Base-by-base conservation (phyloP, 768 basidiomycete genomes). In the Hebeloma cylindrosporum region DNA sequence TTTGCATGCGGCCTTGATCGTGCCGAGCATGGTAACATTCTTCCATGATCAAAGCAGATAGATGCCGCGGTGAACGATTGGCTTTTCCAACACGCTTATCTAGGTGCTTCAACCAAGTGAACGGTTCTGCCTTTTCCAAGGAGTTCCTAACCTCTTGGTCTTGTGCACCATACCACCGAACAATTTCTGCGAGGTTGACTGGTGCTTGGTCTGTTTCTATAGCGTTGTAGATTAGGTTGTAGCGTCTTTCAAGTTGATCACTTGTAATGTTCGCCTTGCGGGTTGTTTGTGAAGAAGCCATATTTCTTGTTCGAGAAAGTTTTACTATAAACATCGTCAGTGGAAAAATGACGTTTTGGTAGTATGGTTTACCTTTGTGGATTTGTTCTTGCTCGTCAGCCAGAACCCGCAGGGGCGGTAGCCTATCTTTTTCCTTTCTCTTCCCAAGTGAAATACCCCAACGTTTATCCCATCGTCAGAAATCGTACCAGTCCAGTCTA, bases 61-160 rank as follows among this genome's bases (percentile, higher is more conserved):
- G 57, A 58, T 81, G 70, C 81, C 84, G 82, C 3, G 73, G 74
- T 29, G 75, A 70, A 30, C 77, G 72, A 34, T 44, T 51, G 20
- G 52, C 48, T 26, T 54, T 50, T 37, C 57, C 67, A 33, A 62
- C 62, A 41, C 60, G 71, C 48, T 70, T 79, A 35, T 82, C 77
- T 36, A 79, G 66, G 50, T 88, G 83, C 54, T 79, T 84, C 21
- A 88, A 64, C 88, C 87, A 90, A 5, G 80, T 79, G 34, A 85
- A 69, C 5, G 87, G 84, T 56, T 90, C 88, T 0, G 77, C 73
- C 40, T 74, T 72, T 43, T 84, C 84, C 18, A 89, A 58, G 20
- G 75, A 69, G n/a, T 68, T 61, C 46, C 69, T 77, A 7, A 75
- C 62, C n/a, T 69, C 54, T 7, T 63, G 53, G 22, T 77, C 74